Base-by-base conservation (phyloP, 75 land plant species). In the Pseudotsuga menziesii region DNA sequence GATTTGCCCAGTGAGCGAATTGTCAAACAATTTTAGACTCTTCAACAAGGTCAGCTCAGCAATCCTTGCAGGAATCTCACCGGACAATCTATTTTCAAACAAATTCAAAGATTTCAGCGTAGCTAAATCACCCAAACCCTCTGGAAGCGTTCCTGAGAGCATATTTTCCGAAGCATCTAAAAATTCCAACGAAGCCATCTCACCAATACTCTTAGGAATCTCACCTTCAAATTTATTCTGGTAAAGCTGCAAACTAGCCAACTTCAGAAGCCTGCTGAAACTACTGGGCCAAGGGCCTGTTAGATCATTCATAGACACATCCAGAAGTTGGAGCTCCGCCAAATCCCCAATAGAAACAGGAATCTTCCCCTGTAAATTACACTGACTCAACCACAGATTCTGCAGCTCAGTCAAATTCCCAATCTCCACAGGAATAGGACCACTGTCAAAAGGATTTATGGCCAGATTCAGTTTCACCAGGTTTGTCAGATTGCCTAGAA, bases 291-390 rank as follows among this genome's bases (percentile, higher is more conserved):
- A 85, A 19, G n/a, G 14, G 3, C 91, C 90, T 5, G 78, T 26
- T 12, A 90, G 75, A 20, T 29, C n/a, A 54, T 90, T 90, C 35
- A 61, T 5, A 4, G 85, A 70, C 2, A 88, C 35, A 64, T 90
- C 91, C 6, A 90, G 74, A 32, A 36, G 66, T 39, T 2, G 70
- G 9, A 88, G 67, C 56, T 61, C 73, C 2, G 26, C 39, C 3
- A 86, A 80, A 11, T 71, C 71, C 2, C 90, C 82, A 3, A 82
- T 73, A 0, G 80, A 70, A 3, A 48, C 81, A 13, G 94, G 96
- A 14, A 93, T 91, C 19, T 56, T 67, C 6, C 94, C 92, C 35
- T 83, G 32, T 39, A 93, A 86, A 61, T 83, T 83, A 57, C 84
- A 75, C 44, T 27, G 12, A 4, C 76, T 56, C 8, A 86, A 32